phyloP scores from a whole-genome alignment of 495 filamentous ascomycete species.

The Hyaloscypha bicolor region DNA sequence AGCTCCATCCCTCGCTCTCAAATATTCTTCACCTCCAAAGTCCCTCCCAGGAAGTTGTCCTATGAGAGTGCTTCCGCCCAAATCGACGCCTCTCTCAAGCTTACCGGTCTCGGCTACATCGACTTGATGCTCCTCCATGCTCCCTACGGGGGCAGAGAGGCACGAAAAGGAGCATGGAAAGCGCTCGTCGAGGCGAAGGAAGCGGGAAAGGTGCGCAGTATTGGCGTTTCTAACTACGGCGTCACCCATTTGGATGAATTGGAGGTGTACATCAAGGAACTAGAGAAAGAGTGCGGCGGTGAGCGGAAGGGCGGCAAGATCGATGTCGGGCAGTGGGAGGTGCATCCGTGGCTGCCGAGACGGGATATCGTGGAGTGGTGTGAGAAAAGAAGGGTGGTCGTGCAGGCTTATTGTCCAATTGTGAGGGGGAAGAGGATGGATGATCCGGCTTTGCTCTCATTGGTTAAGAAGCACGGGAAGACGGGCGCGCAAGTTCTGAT shows the following conservation, averaged over 20 bases:
- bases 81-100: conserved; percentile 49
- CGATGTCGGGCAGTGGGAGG: conserved; percentile 81
- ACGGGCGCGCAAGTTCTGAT: conserved; percentile 76
- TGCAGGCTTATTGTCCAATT: conserved; percentile 80
- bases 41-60: conserved; percentile 43
- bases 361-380: conserved; percentile 79
- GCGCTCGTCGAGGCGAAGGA: conserved; percentile 61
- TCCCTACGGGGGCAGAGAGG: conserved; percentile 57
- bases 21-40: conserved; percentile 73
- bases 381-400: conserved; percentile 60
- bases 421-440: conserved; percentile 66
- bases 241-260: conserved; percentile 69
- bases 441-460: conserved; percentile 57
- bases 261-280: conserved; percentile 69
- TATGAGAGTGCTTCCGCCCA: conserved; percentile 52
- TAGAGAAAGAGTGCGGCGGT: conserved; percentile 51
- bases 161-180: conserved; percentile 60
- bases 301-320: conserved; percentile 70
- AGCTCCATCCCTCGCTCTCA: conserved; percentile 58
- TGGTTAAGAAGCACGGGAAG: conserved; percentile 70
- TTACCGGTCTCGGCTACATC: conserved; percentile 54
- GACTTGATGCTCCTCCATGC: conserved; percentile 54
- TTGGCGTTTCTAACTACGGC: conserved; percentile 69
- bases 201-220: conserved; percentile 61
- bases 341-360: conserved; percentile 81